Conservation (phyloP, 176 grass and related monocot species). For the Themeda triandra region DNA sequence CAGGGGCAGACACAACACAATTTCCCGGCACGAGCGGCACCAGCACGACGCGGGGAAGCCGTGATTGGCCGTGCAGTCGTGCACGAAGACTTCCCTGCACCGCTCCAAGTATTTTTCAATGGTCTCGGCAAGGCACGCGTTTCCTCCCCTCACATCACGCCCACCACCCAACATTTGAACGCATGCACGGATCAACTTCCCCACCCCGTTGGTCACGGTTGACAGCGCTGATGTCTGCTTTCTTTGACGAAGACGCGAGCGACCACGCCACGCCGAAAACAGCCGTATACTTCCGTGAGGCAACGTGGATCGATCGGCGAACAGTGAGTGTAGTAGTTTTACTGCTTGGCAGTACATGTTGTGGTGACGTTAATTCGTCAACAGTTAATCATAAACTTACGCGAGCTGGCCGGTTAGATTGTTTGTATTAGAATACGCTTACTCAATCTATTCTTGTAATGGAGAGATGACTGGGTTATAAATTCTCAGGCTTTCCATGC, state of each 20-base stretch:
- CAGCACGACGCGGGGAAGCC: neutral
- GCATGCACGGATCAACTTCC: too few species aligned
- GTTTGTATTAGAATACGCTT: too few species aligned
- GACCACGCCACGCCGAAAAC: neutral
- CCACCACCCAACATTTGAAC: too few species aligned
- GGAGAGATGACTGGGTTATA: too few species aligned
- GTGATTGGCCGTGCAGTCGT: constrained; percentile 3
- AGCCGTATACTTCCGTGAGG: neutral
- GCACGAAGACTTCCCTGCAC: neutral
- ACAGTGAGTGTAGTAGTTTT: neutral
- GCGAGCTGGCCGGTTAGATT: too few species aligned
- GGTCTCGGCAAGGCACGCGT: constrained; percentile 17
- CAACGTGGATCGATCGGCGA: neutral
- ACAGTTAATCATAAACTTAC: neutral
- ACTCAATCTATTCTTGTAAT: too few species aligned
- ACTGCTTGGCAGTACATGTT: neutral
- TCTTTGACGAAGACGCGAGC: neutral
- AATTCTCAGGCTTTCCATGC: too few species aligned
- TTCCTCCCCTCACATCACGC: neutral
- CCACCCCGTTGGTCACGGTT: neutral
- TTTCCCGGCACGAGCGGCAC: neutral
- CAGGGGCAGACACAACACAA: too few species aligned
- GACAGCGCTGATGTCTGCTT: too few species aligned
- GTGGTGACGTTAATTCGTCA: neutral
- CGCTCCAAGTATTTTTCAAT: neutral